Conservation (phyloP, 306 rosid genomes). For the Betula pendula region DNA sequence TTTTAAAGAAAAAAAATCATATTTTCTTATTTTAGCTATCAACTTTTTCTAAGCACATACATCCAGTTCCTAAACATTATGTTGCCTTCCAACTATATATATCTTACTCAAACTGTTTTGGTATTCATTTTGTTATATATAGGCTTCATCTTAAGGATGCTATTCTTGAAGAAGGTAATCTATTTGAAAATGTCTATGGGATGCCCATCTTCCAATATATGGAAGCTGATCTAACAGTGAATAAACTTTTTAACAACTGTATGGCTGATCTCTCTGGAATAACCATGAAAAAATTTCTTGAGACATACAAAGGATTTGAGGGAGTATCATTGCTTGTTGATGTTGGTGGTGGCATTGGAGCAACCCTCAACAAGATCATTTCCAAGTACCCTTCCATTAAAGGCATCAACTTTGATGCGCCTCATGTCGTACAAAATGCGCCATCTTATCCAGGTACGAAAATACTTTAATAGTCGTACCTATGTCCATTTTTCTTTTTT, state of each 20-base stretch:
- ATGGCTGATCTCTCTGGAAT: slow-evolving; percentile 17
- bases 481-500: background rate
- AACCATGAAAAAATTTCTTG: slow-evolving; percentile 25
- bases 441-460: slow-evolving; percentile 24
- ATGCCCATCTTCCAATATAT: background rate
- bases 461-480: background rate
- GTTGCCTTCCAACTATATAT: background rate
- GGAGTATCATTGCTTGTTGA: slow-evolving; percentile 39
- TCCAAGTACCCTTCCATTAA: slow-evolving; percentile 35
- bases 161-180: slow-evolving; percentile 18
- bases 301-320: slow-evolving; percentile 33
- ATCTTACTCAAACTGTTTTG: background rate
- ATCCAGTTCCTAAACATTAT: no score
- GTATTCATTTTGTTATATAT: background rate
- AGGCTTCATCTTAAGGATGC: slow-evolving; percentile 25
- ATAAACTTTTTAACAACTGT: slow-evolving; percentile 26
- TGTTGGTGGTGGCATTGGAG: slow-evolving; percentile 42
- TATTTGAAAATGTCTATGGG: slow-evolving; percentile 15
- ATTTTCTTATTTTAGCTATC: no score
- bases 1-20: no score
- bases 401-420: slow-evolving; percentile 35
- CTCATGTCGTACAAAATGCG: slow-evolving; percentile 13
- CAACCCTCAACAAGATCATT: slow-evolving; percentile 28
- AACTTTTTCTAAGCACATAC: no score
- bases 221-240: background rate